Conservation (phyloP, 805 yeast species). For the Vanderwaltozyma polyspora region DNA sequence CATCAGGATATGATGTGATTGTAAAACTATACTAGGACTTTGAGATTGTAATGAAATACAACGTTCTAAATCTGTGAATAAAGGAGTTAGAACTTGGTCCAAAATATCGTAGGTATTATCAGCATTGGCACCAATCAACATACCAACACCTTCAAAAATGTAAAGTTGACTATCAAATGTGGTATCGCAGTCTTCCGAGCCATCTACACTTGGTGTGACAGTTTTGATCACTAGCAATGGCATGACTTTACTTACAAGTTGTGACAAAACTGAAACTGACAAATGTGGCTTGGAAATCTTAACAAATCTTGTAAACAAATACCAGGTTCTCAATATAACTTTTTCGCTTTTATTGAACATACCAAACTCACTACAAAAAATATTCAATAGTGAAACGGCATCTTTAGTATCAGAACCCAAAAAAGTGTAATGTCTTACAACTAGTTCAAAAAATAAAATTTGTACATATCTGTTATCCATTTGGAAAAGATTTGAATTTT, state of each 20-base stretch:
- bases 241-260: slow-evolving; percentile 51
- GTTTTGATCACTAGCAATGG: slow-evolving; percentile 46
- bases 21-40: slow-evolving; percentile 42
- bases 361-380: slow-evolving; percentile 73
- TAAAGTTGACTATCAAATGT: slow-evolving; percentile 70
- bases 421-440: slow-evolving; percentile 65
- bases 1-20: slow-evolving; percentile 77
- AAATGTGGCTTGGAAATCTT: slow-evolving; percentile 62
- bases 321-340: slow-evolving; percentile 84
- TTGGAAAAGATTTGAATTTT: slow-evolving; percentile 28
- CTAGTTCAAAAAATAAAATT: slow-evolving; percentile 69
- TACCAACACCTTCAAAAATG: slow-evolving; percentile 77
- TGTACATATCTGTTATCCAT: slow-evolving; percentile 76
- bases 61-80: slow-evolving; percentile 58
- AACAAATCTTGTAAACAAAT: slow-evolving; percentile 71
- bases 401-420: slow-evolving; percentile 31
- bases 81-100: slow-evolving; percentile 61
- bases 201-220: slow-evolving; percentile 21
- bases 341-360: slow-evolving; percentile 62
- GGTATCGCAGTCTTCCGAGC: slow-evolving; percentile 33
- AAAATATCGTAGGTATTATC: slow-evolving; percentile 34
- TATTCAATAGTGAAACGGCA: slow-evolving; percentile 54
- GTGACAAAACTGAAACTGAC: slow-evolving; percentile 39
- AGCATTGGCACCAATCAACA: slow-evolving; percentile 48
- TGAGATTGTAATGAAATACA: slow-evolving; percentile 41